phyloP scores from a whole-genome alignment of 371 early-diverging fungal species.

The Choanephora cucurbitarum region DNA sequence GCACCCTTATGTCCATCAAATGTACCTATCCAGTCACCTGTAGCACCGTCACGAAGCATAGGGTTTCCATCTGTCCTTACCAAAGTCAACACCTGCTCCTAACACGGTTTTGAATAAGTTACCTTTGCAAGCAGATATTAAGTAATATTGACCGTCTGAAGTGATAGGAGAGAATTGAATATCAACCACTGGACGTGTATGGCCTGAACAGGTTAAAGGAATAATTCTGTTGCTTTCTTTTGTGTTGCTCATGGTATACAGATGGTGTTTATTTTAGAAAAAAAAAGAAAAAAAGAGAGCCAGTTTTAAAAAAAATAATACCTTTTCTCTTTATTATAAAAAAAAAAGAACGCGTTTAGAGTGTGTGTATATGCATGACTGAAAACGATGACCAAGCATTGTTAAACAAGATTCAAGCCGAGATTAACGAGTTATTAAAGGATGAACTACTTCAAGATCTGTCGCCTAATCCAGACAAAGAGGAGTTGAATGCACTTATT shows the following conservation, averaged over 20 bases:
- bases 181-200: constrained; percentile 88
- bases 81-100: no score
- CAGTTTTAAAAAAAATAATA: neutral
- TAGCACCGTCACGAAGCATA: constrained; percentile 81
- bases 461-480: constrained; percentile 11
- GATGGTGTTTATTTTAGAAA: neutral
- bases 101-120: constrained; percentile 1
- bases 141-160: constrained; percentile 67
- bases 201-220: constrained; percentile 86
- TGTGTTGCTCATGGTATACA: constrained; percentile 11
- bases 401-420: constrained; percentile 22
- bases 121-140: constrained; percentile 92
- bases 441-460: constrained; percentile 34
- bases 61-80: constrained; percentile 84
- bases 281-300: constrained; percentile 3
- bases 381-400: constrained; percentile 2
- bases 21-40: constrained; percentile 92
- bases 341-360: constrained; percentile 3
- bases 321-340: neutral
- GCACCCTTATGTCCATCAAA: constrained; percentile 89
- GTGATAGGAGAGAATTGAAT: constrained; percentile 75
- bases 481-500: constrained; percentile 38
- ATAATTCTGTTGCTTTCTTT: constrained; percentile 34
- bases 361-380: neutral
- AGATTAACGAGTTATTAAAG: constrained; percentile 20